A percentile compares a stretch with the other conserved stretches of the same genome.
phyloP scores from a whole-genome alignment of 768 basidiomycete species.

The Rhodotorula kratochvilovae region DNA sequence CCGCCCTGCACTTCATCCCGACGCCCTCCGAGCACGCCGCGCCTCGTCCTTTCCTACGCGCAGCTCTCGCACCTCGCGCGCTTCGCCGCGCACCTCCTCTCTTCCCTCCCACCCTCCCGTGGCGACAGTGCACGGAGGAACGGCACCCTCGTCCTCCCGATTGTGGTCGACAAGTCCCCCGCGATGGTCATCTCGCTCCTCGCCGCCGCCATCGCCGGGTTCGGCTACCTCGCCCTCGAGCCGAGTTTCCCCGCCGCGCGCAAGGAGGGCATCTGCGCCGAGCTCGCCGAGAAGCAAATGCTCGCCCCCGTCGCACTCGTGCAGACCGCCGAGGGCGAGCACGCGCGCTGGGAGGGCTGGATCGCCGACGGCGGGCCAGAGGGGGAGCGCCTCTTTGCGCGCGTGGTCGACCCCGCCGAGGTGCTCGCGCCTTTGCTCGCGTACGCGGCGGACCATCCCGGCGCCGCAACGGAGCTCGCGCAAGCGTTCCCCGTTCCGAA shows the following conservation, averaged over 20 bases:
- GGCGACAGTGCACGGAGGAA: neutral
- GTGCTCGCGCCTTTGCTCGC: constrained; percentile 2
- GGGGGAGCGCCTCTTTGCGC: neutral
- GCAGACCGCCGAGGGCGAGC: neutral
- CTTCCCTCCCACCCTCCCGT: neutral
- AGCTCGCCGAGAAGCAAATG: constrained; percentile 11
- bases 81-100: constrained; percentile 8
- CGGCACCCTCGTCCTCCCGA: constrained; percentile 25
- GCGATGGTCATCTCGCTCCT: constrained; percentile 29
- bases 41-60: constrained; percentile 25
- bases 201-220: constrained; percentile 25
- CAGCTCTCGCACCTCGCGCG: constrained; percentile 19
- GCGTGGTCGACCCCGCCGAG: neutral
- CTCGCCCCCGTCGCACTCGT: constrained; percentile 23
- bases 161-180: constrained; percentile 27
- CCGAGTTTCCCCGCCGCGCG: constrained; percentile 29
- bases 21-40: neutral
- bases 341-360: constrained; percentile 13
- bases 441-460: neutral
- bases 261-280: constrained; percentile 24
- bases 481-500: neutral
- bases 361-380: neutral
- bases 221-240: constrained; percentile 38
- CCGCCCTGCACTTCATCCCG: constrained; percentile 25
- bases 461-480: neutral